A percentile compares a stretch with the other conserved stretches of the same genome.
Evolutionary conservation across 75 land plant species (phyloP).

Genomic region (Ceratopteris richardii): DNA sequence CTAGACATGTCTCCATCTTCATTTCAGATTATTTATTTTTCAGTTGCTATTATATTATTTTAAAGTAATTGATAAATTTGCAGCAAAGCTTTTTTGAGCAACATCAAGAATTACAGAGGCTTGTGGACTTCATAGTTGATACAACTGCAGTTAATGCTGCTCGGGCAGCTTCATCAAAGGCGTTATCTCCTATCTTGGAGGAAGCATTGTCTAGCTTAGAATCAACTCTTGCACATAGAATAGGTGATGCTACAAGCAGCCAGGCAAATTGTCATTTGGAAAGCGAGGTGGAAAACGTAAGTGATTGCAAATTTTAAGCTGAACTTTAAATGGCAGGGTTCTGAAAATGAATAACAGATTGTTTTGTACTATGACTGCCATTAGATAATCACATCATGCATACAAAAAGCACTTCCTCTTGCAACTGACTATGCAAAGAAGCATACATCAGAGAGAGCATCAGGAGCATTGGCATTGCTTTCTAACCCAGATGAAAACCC

Average conservation of each 20-base stretch:
- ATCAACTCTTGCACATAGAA: background rate
- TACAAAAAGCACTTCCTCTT: slow-evolving; percentile 19
- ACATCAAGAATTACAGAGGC: slow-evolving; percentile 30
- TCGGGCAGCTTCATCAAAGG: slow-evolving; percentile 25
- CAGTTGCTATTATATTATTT: too few species aligned
- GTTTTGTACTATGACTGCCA: background rate
- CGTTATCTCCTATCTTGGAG: slow-evolving; percentile 20
- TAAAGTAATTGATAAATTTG: too few species aligned
- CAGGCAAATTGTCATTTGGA: background rate
- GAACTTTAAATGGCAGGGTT: too few species aligned
- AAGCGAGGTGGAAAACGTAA: slow-evolving; percentile 28
- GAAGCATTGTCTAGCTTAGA: slow-evolving; percentile 11
- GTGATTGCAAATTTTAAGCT: background rate
- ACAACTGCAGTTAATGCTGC: slow-evolving; percentile 31
- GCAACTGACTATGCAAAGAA: slow-evolving; percentile 26
- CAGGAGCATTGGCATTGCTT: slow-evolving; percentile 25
- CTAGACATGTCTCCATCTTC: too few species aligned
- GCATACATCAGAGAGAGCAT: slow-evolving; percentile 25
- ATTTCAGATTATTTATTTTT: too few species aligned
- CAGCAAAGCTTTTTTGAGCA: slow-evolving; percentile 32
- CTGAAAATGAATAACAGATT: too few species aligned
- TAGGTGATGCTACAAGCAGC: background rate
- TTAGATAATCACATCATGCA: slow-evolving; percentile 27
- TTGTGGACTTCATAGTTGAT: slow-evolving; percentile 34
- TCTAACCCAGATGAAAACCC: slow-evolving; percentile 25